phyloP scores from a whole-genome alignment of 148 eudicot species.

The Cornus suecica region DNA sequence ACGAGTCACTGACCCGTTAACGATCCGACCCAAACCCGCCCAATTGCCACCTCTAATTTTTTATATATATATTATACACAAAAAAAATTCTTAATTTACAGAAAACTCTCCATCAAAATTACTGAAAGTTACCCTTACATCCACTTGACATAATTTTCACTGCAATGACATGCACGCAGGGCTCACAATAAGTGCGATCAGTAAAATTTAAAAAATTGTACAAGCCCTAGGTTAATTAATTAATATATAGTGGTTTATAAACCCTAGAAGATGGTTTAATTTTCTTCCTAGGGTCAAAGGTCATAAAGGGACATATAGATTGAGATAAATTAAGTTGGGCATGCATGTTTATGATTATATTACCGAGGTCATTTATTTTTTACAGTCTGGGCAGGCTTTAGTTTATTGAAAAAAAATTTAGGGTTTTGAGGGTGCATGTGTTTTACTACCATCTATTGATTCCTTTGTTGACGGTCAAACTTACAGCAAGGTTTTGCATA shows the following conservation, averaged over 20 bases:
- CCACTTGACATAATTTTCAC: no score
- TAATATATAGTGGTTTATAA: background rate
- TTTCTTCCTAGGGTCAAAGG: slow-evolving; percentile 13
- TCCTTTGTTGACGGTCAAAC: slow-evolving; percentile 63
- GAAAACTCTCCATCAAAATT: no score
- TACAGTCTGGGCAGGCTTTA: slow-evolving; percentile 12
- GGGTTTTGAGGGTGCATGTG: slow-evolving; percentile 19
- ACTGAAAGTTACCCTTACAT: no score
- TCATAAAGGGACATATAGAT: background rate
- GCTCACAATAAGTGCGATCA: no score
- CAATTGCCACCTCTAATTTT: no score
- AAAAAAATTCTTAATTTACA: no score
- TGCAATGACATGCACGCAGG: no score
- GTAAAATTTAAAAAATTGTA: background rate
- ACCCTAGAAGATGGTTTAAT: slow-evolving; percentile 5
- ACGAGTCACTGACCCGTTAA: no score
- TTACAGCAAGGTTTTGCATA: slow-evolving; percentile 31
- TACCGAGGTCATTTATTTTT: slow-evolving; percentile 18
- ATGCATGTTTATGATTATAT: slow-evolving; percentile 15
- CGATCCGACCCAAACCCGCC: no score
- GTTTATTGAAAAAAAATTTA: no score
- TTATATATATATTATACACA: no score
- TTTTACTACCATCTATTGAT: slow-evolving; percentile 53
- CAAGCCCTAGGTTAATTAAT: background rate
- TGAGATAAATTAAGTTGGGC: background rate